Evolutionary conservation across 2,329 filamentous ascomycete species (phyloP).

Genomic region (Monilinia vaccinii-corymbosi): DNA sequence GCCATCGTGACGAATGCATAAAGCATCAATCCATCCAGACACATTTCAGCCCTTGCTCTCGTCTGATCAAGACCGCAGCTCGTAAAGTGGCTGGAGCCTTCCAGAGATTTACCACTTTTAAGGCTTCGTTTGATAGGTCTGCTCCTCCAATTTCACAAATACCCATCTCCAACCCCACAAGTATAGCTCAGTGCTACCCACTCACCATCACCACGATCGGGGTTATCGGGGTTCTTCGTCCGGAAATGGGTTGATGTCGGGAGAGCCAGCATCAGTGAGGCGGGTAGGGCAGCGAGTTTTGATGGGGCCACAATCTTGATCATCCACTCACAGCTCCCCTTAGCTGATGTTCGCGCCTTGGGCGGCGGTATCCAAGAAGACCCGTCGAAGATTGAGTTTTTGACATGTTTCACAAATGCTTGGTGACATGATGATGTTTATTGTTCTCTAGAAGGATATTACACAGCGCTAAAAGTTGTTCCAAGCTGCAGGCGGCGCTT

Average conservation of each 20-base stretch:
- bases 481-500: neutral
- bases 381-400: neutral
- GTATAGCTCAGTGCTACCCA: constrained; percentile 9
- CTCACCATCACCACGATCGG: neutral
- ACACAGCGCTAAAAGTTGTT: neutral
- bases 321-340: constrained; percentile 5
- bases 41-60: neutral
- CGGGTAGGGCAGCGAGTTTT: constrained; percentile 4
- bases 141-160: neutral
- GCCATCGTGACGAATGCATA: constrained; percentile 8
- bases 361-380: constrained; percentile 3
- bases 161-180: constrained; percentile 1
- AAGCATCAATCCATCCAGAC: constrained; percentile 11
- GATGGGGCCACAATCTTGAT: constrained; percentile 1
- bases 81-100: neutral
- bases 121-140: constrained; percentile 2
- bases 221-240: neutral
- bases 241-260: neutral
- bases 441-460: neutral
- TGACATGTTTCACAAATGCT: constrained; percentile 3
- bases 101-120: neutral
- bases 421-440: neutral
- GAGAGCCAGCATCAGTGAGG: constrained; percentile 4
- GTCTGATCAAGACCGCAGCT: neutral
- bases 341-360: neutral